phyloP scores from a whole-genome alignment of 345 rosid genomes.

The Ceriops tagal region DNA sequence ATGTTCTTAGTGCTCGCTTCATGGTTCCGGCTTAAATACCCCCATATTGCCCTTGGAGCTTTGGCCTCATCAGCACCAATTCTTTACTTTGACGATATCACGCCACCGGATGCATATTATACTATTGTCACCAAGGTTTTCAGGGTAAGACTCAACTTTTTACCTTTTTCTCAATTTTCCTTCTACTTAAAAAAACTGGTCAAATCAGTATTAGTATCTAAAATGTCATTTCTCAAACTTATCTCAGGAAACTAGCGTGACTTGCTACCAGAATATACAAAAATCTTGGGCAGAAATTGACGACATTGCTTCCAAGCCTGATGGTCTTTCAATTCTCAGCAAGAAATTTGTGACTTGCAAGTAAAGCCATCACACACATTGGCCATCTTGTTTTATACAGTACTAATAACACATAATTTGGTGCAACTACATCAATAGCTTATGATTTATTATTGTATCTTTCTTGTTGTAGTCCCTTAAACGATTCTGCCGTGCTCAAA shows the following conservation, averaged over 20 bases:
- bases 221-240: not conserved
- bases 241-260: constrained; percentile 50
- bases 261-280: constrained; percentile 47
- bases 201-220: not conserved
- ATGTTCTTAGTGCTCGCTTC: constrained; percentile 42
- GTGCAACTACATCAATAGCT: no score
- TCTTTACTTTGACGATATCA: constrained; percentile 43
- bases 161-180: not conserved
- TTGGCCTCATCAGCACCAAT: constrained; percentile 54
- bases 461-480: constrained; percentile 26
- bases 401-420: no score
- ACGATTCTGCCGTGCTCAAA: constrained; percentile 26
- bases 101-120: constrained; percentile 28
- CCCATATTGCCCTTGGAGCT: constrained; percentile 52
- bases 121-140: constrained; percentile 32
- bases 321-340: constrained; percentile 51
- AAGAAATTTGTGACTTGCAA: constrained; percentile 62
- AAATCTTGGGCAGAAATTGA: constrained; percentile 58
- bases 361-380: constrained; percentile 15
- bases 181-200: not conserved
- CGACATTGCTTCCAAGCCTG: constrained; percentile 39
- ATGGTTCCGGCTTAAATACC: constrained; percentile 53
- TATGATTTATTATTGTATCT: no score
- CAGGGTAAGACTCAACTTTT: constrained; percentile 14
- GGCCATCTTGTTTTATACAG: not conserved